A percentile compares a stretch with the other conserved stretches of the same genome.
Conservation (phyloP, 768 basidiomycete genomes). For the Agaricus subrufescens region DNA sequence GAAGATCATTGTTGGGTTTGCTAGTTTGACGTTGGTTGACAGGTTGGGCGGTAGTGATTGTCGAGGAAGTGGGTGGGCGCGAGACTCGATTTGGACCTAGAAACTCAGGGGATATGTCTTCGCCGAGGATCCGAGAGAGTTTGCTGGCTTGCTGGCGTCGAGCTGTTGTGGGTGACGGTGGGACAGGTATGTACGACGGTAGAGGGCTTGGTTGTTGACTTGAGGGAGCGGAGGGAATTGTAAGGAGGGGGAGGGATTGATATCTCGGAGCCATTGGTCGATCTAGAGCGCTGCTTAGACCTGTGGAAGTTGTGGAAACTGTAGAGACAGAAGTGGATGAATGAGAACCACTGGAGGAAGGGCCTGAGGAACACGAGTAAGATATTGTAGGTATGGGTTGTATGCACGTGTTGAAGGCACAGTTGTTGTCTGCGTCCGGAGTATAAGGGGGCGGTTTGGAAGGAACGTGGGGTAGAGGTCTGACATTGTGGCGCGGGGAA, state of each 20-base stretch:
- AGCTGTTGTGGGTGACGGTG: slow-evolving; percentile 17
- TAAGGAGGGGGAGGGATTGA: background rate
- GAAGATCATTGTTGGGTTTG: background rate
- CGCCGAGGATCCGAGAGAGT: slow-evolving; percentile 22
- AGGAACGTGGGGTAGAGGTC: slow-evolving; percentile 4
- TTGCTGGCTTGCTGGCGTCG: slow-evolving; percentile 17
- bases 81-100: background rate
- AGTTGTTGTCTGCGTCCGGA: background rate
- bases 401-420: background rate
- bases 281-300: background rate
- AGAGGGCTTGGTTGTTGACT: background rate
- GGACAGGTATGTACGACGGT: slow-evolving; percentile 12
- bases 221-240: background rate
- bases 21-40: background rate
- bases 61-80: background rate
- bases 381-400: background rate
- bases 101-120: slow-evolving; percentile 10
- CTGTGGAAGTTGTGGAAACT: background rate
- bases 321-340: background rate
- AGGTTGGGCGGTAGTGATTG: background rate
- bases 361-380: background rate
- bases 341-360: background rate
- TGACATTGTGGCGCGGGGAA: background rate
- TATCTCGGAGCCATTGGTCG: background rate
- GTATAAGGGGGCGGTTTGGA: slow-evolving; percentile 1